Evolutionary conservation across 2,329 filamentous ascomycete genomes (phyloP).

Genomic region (Bipolaris victoriae): DNA sequence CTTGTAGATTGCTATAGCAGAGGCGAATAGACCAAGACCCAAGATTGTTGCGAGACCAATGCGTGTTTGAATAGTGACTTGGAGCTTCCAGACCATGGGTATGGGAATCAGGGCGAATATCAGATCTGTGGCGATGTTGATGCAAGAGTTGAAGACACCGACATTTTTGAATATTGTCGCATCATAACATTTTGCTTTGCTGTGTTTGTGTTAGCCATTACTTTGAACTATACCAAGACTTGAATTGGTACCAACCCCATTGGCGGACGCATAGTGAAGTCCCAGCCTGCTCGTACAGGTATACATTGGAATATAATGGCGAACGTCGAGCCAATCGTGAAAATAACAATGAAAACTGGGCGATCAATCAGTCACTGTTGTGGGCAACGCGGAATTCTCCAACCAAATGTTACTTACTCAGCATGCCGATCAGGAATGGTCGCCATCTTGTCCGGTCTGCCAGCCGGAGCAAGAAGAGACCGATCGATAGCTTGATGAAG

Average conservation of each 20-base stretch:
- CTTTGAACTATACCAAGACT: too few species aligned
- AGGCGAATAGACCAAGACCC: slow-evolving; percentile 46
- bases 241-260: slow-evolving; percentile 16
- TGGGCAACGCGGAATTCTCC: neutral
- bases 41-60: slow-evolving; percentile 45
- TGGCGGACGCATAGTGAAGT: slow-evolving; percentile 36
- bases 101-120: slow-evolving; percentile 52
- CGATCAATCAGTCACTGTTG: neutral
- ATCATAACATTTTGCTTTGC: slow-evolving; percentile 33
- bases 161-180: slow-evolving; percentile 54
- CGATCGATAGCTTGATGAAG: slow-evolving; percentile 57
- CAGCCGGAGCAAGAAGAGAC: slow-evolving; percentile 55
- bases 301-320: slow-evolving; percentile 39
- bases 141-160: slow-evolving; percentile 54
- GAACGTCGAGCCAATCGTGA: slow-evolving; percentile 32
- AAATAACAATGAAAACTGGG: slow-evolving; percentile 29
- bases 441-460: slow-evolving; percentile 40
- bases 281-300: slow-evolving; percentile 55
- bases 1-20: slow-evolving; percentile 31
- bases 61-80: slow-evolving; percentile 51
- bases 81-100: slow-evolving; percentile 51
- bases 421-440: slow-evolving; percentile 51
- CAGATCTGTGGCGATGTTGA: slow-evolving; percentile 50
- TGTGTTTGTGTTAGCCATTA: slow-evolving; percentile 1
- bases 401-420: slow-evolving; percentile 44